These are phyloP conservation scores for Dictyostelium capitatum DNA, from an alignment of 78 protist genomes.

Conservation along the genomic window DNA sequence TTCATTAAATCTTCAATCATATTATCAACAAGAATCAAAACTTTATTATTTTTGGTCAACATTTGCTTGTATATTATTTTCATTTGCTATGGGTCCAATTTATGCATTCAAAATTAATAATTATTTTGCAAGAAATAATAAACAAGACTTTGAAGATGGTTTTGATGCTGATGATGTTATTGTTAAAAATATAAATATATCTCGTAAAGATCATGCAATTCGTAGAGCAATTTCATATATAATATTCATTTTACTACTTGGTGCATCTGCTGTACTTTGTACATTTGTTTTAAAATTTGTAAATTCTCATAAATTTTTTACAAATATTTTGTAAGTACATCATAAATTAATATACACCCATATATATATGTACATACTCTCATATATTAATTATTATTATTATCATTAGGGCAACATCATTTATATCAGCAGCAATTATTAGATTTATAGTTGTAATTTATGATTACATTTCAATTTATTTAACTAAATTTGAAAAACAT, in stretches of 20 bases:
- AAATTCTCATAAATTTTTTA: constrained; percentile 43
- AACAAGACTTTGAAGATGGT: constrained; percentile 66
- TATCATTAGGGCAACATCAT: constrained; percentile 48
- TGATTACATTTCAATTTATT: constrained; percentile 38
- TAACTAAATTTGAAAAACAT: constrained; percentile 76
- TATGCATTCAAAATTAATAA: constrained; percentile 37
- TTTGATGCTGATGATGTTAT: constrained; percentile 42
- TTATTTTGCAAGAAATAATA: constrained; percentile 38
- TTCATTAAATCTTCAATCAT: constrained; percentile 55
- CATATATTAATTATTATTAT: no score
- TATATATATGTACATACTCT: no score
- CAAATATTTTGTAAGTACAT: constrained; percentile 47
- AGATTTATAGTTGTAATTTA: constrained; percentile 64
- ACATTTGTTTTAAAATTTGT: constrained; percentile 45
- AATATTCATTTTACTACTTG: constrained; percentile 18
- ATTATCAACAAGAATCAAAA: constrained; percentile 8
- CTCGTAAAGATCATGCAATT: not conserved
- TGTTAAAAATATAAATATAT: not conserved
- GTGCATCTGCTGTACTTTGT: constrained; percentile 38
- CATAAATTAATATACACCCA: not conserved
- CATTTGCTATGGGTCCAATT: constrained; percentile 69
- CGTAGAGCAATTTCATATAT: constrained; percentile 15
- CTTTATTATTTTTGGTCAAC: constrained; percentile 43
- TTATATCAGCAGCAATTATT: constrained; percentile 43
- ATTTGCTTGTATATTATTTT: constrained; percentile 10